Conservation (phyloP, 148 eudicot genomes). For the Rhododendron vialii region DNA sequence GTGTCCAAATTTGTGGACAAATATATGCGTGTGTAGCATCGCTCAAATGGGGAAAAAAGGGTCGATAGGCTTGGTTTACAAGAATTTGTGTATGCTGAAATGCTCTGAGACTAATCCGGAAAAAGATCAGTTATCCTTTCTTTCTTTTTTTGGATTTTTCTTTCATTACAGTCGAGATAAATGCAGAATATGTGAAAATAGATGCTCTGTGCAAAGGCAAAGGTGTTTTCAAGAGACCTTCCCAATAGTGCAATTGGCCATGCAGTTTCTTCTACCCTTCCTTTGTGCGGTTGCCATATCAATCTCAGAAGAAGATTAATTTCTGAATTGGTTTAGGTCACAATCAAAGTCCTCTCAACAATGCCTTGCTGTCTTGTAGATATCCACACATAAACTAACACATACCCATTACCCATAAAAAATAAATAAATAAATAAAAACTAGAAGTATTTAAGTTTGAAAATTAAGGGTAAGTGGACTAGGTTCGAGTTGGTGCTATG, state of each 20-base stretch:
- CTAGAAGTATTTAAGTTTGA: too few species aligned
- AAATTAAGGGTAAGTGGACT: too few species aligned
- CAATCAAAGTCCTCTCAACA: neutral
- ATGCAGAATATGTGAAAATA: neutral
- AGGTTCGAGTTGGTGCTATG: too few species aligned
- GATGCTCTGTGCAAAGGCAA: neutral
- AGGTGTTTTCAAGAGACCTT: neutral
- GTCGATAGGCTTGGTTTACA: neutral
- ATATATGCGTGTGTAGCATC: neutral
- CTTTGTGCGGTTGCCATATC: neutral
- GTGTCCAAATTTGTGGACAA: neutral
- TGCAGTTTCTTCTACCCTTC: neutral
- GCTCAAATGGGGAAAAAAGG: neutral
- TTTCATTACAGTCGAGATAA: neutral
- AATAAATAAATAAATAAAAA: too few species aligned
- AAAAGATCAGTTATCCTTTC: neutral
- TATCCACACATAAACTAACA: neutral
- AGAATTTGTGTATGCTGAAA: too few species aligned
- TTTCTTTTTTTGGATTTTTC: too few species aligned
- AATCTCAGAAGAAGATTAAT: neutral
- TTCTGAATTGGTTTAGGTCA: neutral
- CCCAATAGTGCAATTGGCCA: neutral
- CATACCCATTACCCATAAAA: neutral
- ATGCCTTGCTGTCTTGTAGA: neutral
- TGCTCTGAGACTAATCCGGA: too few species aligned